These are phyloP conservation scores for Diophrys sp. DNA, from an alignment of 73 alveolate species.

Conservation along the genomic window DNA sequence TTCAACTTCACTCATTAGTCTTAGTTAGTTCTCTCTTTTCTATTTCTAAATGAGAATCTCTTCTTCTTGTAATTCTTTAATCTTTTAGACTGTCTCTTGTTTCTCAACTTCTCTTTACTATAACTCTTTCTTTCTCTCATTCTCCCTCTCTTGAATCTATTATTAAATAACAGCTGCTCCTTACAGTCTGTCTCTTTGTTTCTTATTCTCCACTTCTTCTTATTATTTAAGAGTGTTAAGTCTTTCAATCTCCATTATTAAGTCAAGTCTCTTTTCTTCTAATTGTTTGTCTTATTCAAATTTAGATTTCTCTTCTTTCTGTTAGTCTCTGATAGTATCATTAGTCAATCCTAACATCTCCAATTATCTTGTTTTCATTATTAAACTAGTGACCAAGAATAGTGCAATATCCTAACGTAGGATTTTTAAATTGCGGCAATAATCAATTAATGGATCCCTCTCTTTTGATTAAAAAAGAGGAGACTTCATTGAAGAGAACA, in stretches of 20 bases:
- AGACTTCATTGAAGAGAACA: too few relatives aligned
- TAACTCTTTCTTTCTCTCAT: conserved; percentile 70
- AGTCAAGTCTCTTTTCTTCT: conserved; percentile 76
- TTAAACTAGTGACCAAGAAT: too few relatives aligned
- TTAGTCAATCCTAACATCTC: too few relatives aligned
- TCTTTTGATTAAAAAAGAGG: too few relatives aligned
- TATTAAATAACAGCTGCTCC: conserved; percentile 70
- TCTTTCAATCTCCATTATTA: conserved; percentile 91
- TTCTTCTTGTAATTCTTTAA: conserved; percentile 68
- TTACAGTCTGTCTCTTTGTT: conserved; percentile 64
- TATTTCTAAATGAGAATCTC: conserved; percentile 60
- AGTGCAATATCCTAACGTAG: too few relatives aligned
- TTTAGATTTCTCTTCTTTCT: conserved; percentile 72
- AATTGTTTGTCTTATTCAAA: conserved; percentile 67
- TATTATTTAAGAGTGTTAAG: conserved; percentile 70
- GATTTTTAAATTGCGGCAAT: too few relatives aligned
- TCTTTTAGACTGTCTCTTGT: conserved; percentile 64
- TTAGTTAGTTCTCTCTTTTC: conserved; percentile 59
- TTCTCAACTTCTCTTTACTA: conserved; percentile 83
- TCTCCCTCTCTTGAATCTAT: conserved; percentile 77
- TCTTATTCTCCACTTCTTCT: conserved; percentile 72
- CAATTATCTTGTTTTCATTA: too few relatives aligned
- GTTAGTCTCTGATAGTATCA: conserved; percentile 82
- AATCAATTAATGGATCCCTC: too few relatives aligned
- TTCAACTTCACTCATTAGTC: conserved; percentile 67